These are phyloP conservation scores for Candida sp. DNA, from an alignment of 1,139 yeast genomes.

Conservation along the genomic window DNA sequence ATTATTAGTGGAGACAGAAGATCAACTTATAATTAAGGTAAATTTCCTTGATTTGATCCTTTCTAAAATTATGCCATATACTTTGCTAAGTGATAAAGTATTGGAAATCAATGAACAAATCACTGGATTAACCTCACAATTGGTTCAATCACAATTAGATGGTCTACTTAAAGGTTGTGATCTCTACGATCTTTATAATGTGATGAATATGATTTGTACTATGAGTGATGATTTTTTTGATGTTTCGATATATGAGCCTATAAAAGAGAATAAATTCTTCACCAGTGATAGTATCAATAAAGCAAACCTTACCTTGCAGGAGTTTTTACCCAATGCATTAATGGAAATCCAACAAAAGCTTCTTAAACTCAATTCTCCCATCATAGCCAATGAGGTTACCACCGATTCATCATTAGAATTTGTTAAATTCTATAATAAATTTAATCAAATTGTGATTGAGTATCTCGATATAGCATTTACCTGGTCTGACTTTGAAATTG, in stretches of 20 bases:
- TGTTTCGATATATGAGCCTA: constrained; percentile 57
- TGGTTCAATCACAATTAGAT: constrained; percentile 41
- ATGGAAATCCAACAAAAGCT: constrained; percentile 59
- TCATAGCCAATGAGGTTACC: constrained; percentile 53
- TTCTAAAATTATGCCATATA: constrained; percentile 51
- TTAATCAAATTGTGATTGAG: constrained; percentile 34
- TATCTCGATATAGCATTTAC: constrained; percentile 40
- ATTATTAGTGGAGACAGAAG: constrained; percentile 24
- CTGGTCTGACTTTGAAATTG: constrained; percentile 59
- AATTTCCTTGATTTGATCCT: constrained; percentile 61
- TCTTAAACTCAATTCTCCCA: constrained; percentile 60
- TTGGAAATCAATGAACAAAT: constrained; percentile 36
- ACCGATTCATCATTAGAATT: constrained; percentile 46
- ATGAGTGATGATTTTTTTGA: constrained; percentile 54
- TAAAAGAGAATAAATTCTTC: constrained; percentile 62
- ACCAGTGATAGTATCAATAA: constrained; percentile 33
- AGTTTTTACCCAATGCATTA: constrained; percentile 56
- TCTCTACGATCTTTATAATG: constrained; percentile 53
- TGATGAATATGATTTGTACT: constrained; percentile 71
- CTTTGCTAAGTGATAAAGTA: constrained; percentile 35
- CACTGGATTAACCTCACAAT: constrained; percentile 24
- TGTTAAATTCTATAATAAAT: constrained; percentile 50
- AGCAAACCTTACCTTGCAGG: constrained; percentile 43
- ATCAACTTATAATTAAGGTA: constrained; percentile 42
- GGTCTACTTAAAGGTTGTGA: constrained; percentile 47